Evolutionary conservation across 2,329 filamentous ascomycete genomes (phyloP), one percentile per base, ranked within the genome.

Genomic region (Furcasterigmium sp.): DNA sequence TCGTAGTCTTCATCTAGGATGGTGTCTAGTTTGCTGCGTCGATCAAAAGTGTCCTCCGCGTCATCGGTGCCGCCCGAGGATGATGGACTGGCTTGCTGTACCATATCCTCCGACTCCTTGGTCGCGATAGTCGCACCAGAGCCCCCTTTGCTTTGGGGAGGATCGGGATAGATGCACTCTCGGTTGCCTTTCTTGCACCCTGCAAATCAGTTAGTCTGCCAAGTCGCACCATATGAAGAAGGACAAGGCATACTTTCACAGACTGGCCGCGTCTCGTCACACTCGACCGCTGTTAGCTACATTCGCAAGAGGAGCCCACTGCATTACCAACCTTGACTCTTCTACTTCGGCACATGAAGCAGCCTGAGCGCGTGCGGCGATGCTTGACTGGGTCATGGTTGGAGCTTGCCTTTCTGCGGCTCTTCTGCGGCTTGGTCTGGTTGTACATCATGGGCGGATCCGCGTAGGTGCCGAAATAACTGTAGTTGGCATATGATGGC

Each of bases 151-250:
- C 67, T 54, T 9, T 67, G 60, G 37, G 79, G 68, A 23, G 82
- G 72, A 38, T 91, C 88, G 3, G 93, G 91, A 61, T 96, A 98
- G 46, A 86, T 75, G 61, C 93, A 98, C 51, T 95, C 88, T 65
- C 93, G 80, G 53, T 83, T 87, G 39, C 91, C 93, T 65, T 97
- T 98, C 54, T 82, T 85, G 64, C 93, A 98, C 56, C 91, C 90
- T 85, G 34, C 13, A 39, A 18, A 39, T 43, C 30, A n/a, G 55
- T 63, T 49, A 63, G 61, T 49, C 17, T 30, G 18, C n/a, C 21
- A 26, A 14, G 39, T 54, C 44, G 55, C 51, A 26, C 35, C 26
- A 29, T n/a, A n/a, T n/a, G 14, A 32, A 34, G 36, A n/a, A 9
- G 17, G 28, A 35, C 28, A 18, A 29, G 47, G 54, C 74, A 66